Evolutionary conservation across 2,329 filamentous ascomycete genomes (phyloP), one percentile per base, ranked within the genome.

Genomic region (Sordariomycetes sp.): DNA sequence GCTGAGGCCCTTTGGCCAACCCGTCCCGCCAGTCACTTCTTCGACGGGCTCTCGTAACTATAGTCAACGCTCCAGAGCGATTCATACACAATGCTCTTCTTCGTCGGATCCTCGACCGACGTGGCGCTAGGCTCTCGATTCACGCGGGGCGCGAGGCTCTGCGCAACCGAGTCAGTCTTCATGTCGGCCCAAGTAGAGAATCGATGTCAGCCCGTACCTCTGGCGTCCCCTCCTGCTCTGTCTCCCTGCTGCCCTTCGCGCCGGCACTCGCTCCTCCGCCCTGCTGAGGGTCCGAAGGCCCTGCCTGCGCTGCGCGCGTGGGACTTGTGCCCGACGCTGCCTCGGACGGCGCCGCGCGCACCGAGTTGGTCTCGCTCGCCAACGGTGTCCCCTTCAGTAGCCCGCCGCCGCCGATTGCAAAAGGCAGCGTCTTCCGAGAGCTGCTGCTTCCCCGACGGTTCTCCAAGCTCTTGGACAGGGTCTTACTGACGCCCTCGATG

Each of bases 381-480:
- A 80, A 65, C 43, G 78, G 78, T 58, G 76, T 82, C 57, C 77
- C 78, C 66, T 78, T 79, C 40, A 75, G 65, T 56, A 73, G 59
- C 12, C 68, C 68, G 5, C 74, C 72, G n/a, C 72, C 69, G 16
- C 72, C 71, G 3, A 74, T 70, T 43, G 75, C 72, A 62, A 83
- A 78, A 1, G 81, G 82, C 11, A 85, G 70, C 40, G 88, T 87
- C 69, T 90, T 92, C 72, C 88, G 92, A 59, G 89, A 95, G 58
- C 82, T 87, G 16, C 88, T 89, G 71, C 92, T 97, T 69, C 90
- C 96, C 51, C 93, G 87, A 57, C 93, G 85, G 71, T 89, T 96
- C 70, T 97, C 92, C 28, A 97, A 81, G 69, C 90, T 96, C 74
- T 90, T 95, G 60, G 87, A 92, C 16, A 92, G 75, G 6, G 87